Base-by-base conservation (phyloP, 2,329 filamentous ascomycete species). In the Eurotiales sp. region DNA sequence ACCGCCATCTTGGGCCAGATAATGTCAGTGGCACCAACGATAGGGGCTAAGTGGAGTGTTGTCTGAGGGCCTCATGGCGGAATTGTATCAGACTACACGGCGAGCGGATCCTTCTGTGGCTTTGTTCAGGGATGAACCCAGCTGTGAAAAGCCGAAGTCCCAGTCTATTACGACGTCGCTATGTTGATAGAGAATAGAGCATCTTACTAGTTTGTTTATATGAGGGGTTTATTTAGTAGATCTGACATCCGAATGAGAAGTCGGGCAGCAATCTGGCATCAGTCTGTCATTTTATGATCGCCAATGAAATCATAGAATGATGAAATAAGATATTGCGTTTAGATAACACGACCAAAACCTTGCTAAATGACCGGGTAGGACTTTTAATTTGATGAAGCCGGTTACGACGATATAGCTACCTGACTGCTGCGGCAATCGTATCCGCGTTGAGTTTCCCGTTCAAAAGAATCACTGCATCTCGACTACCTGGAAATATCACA, bases 241-340 rank as follows among this genome's bases (percentile, higher is more conserved):
- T n/a, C n/a, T n/a, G n/a, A n/a, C n/a, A n/a, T n/a, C n/a, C n/a
- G n/a, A n/a, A n/a, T 43, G 17, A 19, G 23, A 40, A 15, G 39
- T 53, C 49, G 51, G 51, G 51, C 51, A 53, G 51, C 51, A 53
- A 53, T 46, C 32, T 27, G 46, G 51, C 34, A 30, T 47, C 19
- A 10, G 37, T 45, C 45, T 12, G 17, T 15, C 21, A 15, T 17
- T 37, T 17, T 37, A 37, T 17, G 10, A 19, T 19, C 15, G 17
- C 34, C 17, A 21, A 37, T 37, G 34, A 37, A 37, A 37, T 37
- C 34, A 37, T 19, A 7, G 34, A 37, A 8, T 37, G 34, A 37
- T 37, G 15, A 11, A 37, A 37, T 37, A 21, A 15, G 34, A 37
- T 15, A 37, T 37, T 21, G 15, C 15, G 15, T 7, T 8, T 37